Evolutionary conservation across 805 yeast species (phyloP), one percentile per base, ranked within the genome.

Genomic region (Sungouiella thailandica): DNA sequence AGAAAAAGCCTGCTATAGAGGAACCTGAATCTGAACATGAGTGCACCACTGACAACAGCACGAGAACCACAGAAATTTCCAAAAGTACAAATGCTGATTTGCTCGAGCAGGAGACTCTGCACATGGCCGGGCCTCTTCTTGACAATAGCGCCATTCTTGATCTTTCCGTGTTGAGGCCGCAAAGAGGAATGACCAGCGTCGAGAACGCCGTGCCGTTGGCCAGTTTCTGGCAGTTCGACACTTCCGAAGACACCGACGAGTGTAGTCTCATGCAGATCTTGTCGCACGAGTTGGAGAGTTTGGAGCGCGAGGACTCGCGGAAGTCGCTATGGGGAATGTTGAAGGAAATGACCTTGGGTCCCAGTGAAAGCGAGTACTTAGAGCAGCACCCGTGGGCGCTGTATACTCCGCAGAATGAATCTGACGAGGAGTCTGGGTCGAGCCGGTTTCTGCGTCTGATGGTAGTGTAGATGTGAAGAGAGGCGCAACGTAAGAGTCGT

Each of bases 301-400:
- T 40, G 34, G 35, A 33, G 13, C 32, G 29, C 2, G 35, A 34
- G 11, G 12, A 17, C 3, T 26, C 35, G 7, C 29, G 26, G 19
- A 26, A 10, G 7, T 17, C 31, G 4, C 17, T 36, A 9, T 44
- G 47, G 49, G 28, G 33, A 13, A 35, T 18, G 5, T 15, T 40
- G 19, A 37, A 30, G 20, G 34, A 33, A 16, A 23, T 36, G 23
- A 29, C 43, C 3, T 16, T 38, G 4, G 49, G 49, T 1, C 35
- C 38, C 25, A 32, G 24, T 15, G 47, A 39, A 11, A 41, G 39
- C 14, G 50, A 46, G 12, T 46, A 41, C 36, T 37, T 39, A 23
- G 24, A 30, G n/a, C 30, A 34, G 19, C 36, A 38, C 17, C 50
- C 50, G 4, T 46, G 50, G 49, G 48, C 50, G 7, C 39, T 37